Conservation (phyloP, 805 yeast genomes). For the Wickerhamiella hasegawae region DNA sequence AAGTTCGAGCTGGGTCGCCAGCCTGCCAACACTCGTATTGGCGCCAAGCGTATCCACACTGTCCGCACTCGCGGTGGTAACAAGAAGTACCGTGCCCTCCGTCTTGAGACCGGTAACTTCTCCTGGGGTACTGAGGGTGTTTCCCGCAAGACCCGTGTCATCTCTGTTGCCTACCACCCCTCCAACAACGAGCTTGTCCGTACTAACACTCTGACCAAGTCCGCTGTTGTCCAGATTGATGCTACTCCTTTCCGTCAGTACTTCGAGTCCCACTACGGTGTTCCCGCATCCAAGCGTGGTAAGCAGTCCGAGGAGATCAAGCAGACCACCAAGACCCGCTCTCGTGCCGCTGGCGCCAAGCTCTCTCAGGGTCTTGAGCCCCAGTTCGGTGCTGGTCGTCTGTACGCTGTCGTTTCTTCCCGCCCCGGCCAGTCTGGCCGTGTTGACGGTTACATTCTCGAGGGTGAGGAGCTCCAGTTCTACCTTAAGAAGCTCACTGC, state of each 20-base stretch:
- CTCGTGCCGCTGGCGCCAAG: slow-evolving; percentile 75
- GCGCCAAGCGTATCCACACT: slow-evolving; percentile 95
- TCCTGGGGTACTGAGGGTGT: slow-evolving; percentile 99
- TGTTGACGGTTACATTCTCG: slow-evolving; percentile 99
- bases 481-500: slow-evolving; percentile 99
- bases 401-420: slow-evolving; percentile 95
- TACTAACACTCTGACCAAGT: slow-evolving; percentile 98
- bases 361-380: slow-evolving; percentile 82
- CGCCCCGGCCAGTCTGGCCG: slow-evolving; percentile 99
- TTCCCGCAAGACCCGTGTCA: slow-evolving; percentile 97
- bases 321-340: slow-evolving; percentile 41
- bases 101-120: slow-evolving; percentile 84
- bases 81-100: slow-evolving; percentile 98
- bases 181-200: slow-evolving; percentile 99
- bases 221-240: slow-evolving; percentile 98
- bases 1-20: slow-evolving; percentile 99
- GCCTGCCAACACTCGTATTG: slow-evolving; percentile 98
- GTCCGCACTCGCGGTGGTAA: slow-evolving; percentile 99
- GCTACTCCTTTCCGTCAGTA: slow-evolving; percentile 99
- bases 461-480: slow-evolving; percentile 99
- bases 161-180: slow-evolving; percentile 97
- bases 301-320: slow-evolving; percentile 75
- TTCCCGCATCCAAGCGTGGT: slow-evolving; percentile 31
- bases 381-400: slow-evolving; percentile 98
- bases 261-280: slow-evolving; percentile 98